Evolutionary conservation across 1,284 basidiomycete species (phyloP).

Genomic region (Melampsora abietis-canadensis): DNA sequence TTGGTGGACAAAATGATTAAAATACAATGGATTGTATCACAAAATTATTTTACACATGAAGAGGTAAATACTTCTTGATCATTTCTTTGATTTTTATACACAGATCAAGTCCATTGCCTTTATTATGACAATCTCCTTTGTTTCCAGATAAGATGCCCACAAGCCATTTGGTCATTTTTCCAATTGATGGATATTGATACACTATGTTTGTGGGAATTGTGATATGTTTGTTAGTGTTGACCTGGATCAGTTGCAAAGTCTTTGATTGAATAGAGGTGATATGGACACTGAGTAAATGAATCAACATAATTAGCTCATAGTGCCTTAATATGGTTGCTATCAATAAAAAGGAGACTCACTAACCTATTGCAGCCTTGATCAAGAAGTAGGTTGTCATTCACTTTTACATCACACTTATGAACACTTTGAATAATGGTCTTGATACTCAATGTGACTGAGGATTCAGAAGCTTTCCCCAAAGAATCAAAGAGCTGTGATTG

Average conservation of each 20-base stretch:
- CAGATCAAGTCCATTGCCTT: not conserved
- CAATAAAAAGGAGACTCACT: not conserved
- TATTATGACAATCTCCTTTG: not conserved
- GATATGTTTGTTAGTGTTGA: not conserved
- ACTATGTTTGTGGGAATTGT: not conserved
- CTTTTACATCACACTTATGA: not conserved
- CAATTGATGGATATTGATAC: conserved; percentile 2
- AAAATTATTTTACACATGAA: no score
- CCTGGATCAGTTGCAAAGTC: not conserved
- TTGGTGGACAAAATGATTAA: no score
- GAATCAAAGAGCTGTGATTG: not conserved
- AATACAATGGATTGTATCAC: no score
- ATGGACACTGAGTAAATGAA: not conserved
- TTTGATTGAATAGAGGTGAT: not conserved
- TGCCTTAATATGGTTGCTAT: not conserved
- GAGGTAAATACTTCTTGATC: not conserved
- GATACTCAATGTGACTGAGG: not conserved
- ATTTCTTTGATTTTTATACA: not conserved
- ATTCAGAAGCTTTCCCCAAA: not conserved
- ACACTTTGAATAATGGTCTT: not conserved
- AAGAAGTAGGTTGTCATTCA: not conserved
- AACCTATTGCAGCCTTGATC: conserved; percentile 1
- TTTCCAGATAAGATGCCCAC: not conserved
- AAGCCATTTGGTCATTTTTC: not conserved
- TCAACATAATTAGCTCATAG: not conserved